These are phyloP conservation scores for Lycium barbarum DNA, from an alignment of 257 asterid species.

Conservation along the genomic window DNA sequence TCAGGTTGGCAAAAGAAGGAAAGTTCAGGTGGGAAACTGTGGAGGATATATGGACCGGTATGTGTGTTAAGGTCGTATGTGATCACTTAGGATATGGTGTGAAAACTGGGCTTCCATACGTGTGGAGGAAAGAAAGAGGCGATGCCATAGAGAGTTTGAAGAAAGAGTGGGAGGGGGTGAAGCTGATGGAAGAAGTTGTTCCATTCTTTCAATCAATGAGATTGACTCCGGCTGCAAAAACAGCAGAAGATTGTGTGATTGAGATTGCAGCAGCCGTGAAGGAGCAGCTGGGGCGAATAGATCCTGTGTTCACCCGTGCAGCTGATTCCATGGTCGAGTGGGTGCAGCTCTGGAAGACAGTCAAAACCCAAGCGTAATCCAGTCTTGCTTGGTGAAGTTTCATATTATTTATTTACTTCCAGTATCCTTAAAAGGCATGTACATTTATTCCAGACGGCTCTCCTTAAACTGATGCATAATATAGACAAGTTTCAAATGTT, in stretches of 20 bases:
- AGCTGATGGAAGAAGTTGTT: constrained; percentile 89
- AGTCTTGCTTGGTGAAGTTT: constrained; percentile 20
- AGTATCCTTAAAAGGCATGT: constrained; percentile 6
- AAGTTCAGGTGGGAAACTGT: constrained; percentile 90
- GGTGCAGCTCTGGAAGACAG: constrained; percentile 80
- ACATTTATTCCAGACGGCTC: not conserved
- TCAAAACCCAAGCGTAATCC: constrained; percentile 38
- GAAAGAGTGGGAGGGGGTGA: constrained; percentile 98
- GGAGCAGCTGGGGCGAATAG: constrained; percentile 57
- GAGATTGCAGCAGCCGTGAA: constrained; percentile 81
- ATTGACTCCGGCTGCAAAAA: constrained; percentile 58
- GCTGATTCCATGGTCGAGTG: constrained; percentile 82
- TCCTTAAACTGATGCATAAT: constrained; percentile 7
- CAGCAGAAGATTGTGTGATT: constrained; percentile 75
- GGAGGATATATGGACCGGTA: constrained; percentile 90
- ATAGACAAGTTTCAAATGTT: constrained; percentile 26
- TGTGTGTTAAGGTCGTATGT: constrained; percentile 86
- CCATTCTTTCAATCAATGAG: constrained; percentile 82
- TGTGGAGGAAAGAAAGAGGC: constrained; percentile 89
- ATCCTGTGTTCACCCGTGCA: constrained; percentile 69
- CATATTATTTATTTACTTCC: not conserved
- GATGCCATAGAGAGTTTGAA: constrained; percentile 77
- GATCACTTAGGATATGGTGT: constrained; percentile 85
- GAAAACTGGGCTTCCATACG: constrained; percentile 90
- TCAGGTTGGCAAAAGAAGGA: constrained; percentile 80